Evolutionary conservation across 495 filamentous ascomycete genomes (phyloP), one percentile per base, ranked within the genome.

Genomic region (Oleoguttula mirabilis): DNA sequence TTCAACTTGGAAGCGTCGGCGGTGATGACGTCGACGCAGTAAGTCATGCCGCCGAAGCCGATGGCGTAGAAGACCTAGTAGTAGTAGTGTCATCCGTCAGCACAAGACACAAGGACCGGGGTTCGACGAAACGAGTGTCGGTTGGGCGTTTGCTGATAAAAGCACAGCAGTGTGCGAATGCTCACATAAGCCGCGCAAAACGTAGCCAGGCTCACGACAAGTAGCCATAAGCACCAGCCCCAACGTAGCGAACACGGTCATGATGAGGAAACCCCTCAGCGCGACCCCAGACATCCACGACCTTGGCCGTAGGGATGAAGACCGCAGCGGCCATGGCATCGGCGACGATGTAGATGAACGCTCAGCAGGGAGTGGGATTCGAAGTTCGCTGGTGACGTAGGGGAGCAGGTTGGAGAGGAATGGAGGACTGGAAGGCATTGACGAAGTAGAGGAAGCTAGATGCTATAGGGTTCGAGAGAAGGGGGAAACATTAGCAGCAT

Each of bases 1-100:
- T 69, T 68, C 49, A 84, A 56, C 4, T 66, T 63, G 0, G 79
- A 75, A 2, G 73, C 79, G 57, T 84, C 79, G 41, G 79, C 76
- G 36, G 78, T 69, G 62, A 82, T 21, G 12, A 56, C n/a, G n/a
- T n/a, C n/a, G n/a, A n/a, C n/a, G n/a, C n/a, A n/a, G n/a, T n/a
- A n/a, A n/a, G 11, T 38, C 17, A 6, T 38, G 12, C 36, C 10
- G 5, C 11, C 10, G 12, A 19, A 19, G 27, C 27, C 27, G 27
- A 30, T 30, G 8, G 27, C 14, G 27, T 30, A 30, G 27, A 30
- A 30, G 27, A 30, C 27, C 27, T 30, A n/a, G n/a, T n/a, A n/a
- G 27, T 14, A 30, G 14, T 30, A 8, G 8, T 30, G 8, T 22
- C 15, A 35, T 35, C 10, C 6, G 8, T 11, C 17, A 21, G 12